Base-by-base conservation (phyloP, 805 yeast species). In the Candida gorgasii region DNA sequence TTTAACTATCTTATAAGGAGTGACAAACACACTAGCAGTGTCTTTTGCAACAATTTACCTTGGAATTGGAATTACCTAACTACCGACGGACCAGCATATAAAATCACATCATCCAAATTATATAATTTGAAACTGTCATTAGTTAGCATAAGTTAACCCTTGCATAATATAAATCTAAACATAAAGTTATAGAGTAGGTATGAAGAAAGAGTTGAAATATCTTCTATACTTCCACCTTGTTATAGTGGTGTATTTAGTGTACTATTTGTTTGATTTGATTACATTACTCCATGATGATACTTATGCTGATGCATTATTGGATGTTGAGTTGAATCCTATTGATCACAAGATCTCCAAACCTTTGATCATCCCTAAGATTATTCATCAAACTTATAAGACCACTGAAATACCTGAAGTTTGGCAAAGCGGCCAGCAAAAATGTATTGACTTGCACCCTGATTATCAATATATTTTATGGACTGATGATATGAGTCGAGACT, bases 401-500 rank as follows among this genome's bases (percentile, higher is more conserved):
- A 74, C 69, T 11, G 76, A 82, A 15, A 78, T 89, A 12, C 97
- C 97, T 2, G 89, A 81, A 38, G 71, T 76, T 36, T 90, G 97
- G 97, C 70, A 68, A 46, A 76, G 74, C 5, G 89, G 95, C 20
- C 96, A 87, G 56, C 75, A 81, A 58, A 77, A 78, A 18, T 88
- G 96, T 58, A 73, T 79, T 31, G 86, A 85, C 47, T 65, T 84
- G 43, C 95, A 90, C 59, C 92, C 93, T 1, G 97, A 89, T 62
- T 90, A 86, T 58, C 82, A 87, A 61, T 89, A 89, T 64, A 82
- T 83, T 34, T 62, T 89, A 26, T 89, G 97, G 97, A 90, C 97
- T 4, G 97, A 89, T 62, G 85, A 78, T 38, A 80, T 76, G 81
- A 76, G 95, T 7, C 72, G 87, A 42, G 81, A 83, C 36, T 90